Conservation (phyloP, 257 asterid species). For the Solanum clarkiae region DNA sequence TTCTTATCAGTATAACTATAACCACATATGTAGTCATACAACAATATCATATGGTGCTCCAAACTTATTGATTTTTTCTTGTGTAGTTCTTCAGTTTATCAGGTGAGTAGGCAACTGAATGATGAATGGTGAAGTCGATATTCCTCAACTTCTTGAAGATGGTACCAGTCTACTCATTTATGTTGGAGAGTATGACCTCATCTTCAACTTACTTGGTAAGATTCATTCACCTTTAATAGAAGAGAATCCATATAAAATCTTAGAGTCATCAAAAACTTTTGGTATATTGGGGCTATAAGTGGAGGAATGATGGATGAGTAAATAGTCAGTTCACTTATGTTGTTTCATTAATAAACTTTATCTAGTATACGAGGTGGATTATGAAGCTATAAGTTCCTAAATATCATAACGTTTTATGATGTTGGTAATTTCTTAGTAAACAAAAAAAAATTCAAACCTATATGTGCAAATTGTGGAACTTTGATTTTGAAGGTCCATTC, state of each 20-base stretch:
- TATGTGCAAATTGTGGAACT: no score
- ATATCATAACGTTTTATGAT: no score
- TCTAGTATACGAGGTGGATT: no score
- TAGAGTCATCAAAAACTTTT: background rate
- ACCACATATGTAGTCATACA: no score
- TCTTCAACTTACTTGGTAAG: slow-evolving; percentile 72
- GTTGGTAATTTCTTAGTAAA: no score
- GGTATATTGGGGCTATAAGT: background rate
- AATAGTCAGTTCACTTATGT: no score
- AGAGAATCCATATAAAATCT: background rate
- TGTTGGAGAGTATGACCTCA: slow-evolving; percentile 68
- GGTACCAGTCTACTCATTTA: slow-evolving; percentile 42
- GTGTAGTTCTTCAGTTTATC: slow-evolving; percentile 30
- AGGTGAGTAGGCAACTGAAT: slow-evolving; percentile 38
- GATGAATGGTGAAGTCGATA: slow-evolving; percentile 30
- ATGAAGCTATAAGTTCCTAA: no score
- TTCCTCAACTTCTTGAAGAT: slow-evolving; percentile 52
- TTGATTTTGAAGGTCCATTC: no score
- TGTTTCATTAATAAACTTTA: no score
- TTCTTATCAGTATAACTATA: background rate
- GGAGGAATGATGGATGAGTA: no score
- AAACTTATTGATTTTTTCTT: slow-evolving; percentile 25
- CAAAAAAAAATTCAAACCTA: no score
- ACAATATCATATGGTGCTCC: slow-evolving; percentile 25
- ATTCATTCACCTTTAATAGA: background rate